Percentiles rank a stretch among this genome's conserved stretches.
These are phyloP conservation scores for Brasenia schreberi DNA, from an alignment of 164 flowering plant species.

Conservation along the genomic window DNA sequence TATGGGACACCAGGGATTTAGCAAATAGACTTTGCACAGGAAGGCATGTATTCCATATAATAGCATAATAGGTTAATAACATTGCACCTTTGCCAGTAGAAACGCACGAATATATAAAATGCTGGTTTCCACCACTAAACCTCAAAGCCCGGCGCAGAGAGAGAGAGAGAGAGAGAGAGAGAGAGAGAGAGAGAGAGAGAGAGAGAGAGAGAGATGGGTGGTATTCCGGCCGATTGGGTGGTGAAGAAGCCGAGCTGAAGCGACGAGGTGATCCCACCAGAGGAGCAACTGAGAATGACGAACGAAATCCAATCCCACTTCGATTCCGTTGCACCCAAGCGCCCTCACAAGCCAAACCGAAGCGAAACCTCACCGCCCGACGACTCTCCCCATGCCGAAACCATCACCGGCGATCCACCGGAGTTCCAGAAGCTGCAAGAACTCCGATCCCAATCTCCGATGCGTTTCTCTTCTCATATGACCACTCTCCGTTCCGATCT, in stretches of 20 bases:
- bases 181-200: neutral
- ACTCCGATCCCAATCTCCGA: constrained; percentile 33
- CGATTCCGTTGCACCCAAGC: constrained; percentile 49
- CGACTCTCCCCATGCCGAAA: neutral
- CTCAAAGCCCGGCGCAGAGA: neutral
- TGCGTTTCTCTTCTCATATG: neutral
- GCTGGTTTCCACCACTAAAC: neutral
- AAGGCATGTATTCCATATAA: no score
- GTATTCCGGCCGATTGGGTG: neutral
- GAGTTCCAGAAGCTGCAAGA: constrained; percentile 34
- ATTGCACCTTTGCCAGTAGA: no score
- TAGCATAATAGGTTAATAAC: no score
- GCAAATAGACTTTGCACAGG: no score
- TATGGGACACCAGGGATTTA: no score
- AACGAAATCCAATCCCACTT: constrained; percentile 34
- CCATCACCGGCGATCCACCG: constrained; percentile 17
- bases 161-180: neutral
- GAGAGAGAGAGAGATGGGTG: constrained; percentile 1
- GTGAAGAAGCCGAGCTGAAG: constrained; percentile 57
- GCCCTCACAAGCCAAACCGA: constrained; percentile 54
- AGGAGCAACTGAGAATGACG: constrained; percentile 15
- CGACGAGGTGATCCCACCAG: constrained; percentile 35
- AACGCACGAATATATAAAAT: no score
- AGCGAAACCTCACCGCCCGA: constrained; percentile 37
- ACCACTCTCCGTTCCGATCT: neutral